phyloP scores from a whole-genome alignment of 371 early-diverging fungal genomes.

The Mucor indicus region DNA sequence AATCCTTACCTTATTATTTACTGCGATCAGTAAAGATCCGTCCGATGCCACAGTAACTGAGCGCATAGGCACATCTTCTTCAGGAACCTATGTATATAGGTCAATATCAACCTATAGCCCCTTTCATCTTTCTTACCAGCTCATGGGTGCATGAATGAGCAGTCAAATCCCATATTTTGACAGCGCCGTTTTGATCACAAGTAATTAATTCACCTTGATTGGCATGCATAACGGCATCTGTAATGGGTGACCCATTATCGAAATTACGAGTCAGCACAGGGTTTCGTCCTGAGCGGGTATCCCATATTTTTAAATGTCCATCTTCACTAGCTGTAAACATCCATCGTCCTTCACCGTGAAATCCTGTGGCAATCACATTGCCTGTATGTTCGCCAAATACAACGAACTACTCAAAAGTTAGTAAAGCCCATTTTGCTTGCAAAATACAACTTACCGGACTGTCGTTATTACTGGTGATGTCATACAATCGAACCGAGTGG shows the following conservation, averaged over 20 bases:
- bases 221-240: slow-evolving; percentile 94
- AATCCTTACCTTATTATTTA: slow-evolving; percentile 77
- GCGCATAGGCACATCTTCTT: slow-evolving; percentile 85
- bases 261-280: slow-evolving; percentile 82
- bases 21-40: slow-evolving; percentile 86
- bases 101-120: background rate
- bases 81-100: slow-evolving; percentile 59
- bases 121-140: slow-evolving; percentile 45
- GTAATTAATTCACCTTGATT: slow-evolving; percentile 92
- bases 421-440: no score
- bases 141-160: slow-evolving; percentile 88
- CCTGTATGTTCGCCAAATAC: slow-evolving; percentile 87
- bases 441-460: slow-evolving; percentile 67
- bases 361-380: slow-evolving; percentile 92
- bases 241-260: slow-evolving; percentile 86
- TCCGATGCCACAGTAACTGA: slow-evolving; percentile 91
- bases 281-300: slow-evolving; percentile 55
- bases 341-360: slow-evolving; percentile 90
- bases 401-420: slow-evolving; percentile 42
- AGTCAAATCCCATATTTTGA: slow-evolving; percentile 92
- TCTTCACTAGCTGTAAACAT: slow-evolving; percentile 94
- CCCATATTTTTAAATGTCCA: slow-evolving; percentile 91
- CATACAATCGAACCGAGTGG: slow-evolving; percentile 81
- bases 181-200: slow-evolving; percentile 91
- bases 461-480: slow-evolving; percentile 76